Evolutionary conservation across 169 alveolate genomes (phyloP).

Genomic region (Eimeria acervulina): DNA sequence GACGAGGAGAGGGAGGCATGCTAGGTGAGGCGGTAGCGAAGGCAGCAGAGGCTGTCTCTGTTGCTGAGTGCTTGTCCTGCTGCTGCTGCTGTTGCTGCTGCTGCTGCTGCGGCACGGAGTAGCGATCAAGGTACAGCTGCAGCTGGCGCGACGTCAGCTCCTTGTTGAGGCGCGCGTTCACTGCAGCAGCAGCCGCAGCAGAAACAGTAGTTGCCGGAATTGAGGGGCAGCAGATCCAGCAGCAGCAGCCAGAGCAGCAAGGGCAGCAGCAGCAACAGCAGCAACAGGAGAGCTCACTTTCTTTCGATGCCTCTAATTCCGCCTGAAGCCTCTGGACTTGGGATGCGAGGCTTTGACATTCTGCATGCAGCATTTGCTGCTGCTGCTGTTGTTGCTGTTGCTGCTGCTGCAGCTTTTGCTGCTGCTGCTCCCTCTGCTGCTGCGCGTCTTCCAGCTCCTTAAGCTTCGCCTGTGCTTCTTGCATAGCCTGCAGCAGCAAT

Average conservation of each 20-base stretch:
- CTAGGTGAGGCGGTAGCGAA: neutral
- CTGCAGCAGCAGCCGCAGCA: constrained; percentile 50
- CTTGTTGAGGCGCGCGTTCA: constrained; percentile 56
- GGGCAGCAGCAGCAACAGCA: neutral
- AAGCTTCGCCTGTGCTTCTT: constrained; percentile 24
- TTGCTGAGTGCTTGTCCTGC: constrained; percentile 19
- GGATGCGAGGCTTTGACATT: constrained; percentile 32
- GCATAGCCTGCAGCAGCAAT: constrained; percentile 39
- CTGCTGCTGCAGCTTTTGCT: constrained; percentile 26
- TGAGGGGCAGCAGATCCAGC: neutral
- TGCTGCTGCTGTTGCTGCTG: constrained; percentile 42
- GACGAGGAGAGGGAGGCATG: constrained; percentile 22
- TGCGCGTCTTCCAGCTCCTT: constrained; percentile 45
- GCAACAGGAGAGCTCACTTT: neutral
- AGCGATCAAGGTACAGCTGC: constrained; percentile 67
- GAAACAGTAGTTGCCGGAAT: neutral
- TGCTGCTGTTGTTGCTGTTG: constrained; percentile 39
- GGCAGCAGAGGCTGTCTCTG: constrained; percentile 20
- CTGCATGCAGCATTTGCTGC: constrained; percentile 14
- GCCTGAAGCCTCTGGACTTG: constrained; percentile 58
- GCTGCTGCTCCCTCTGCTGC: constrained; percentile 25
- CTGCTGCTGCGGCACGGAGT: constrained; percentile 37
- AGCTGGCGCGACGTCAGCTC: constrained; percentile 51
- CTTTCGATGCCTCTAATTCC: constrained; percentile 30
- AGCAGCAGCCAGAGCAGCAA: constrained; percentile 27